These are phyloP conservation scores for Emericellopsis cladophorae DNA, from an alignment of 2,329 filamentous ascomycete genomes.

Conservation along the genomic window DNA sequence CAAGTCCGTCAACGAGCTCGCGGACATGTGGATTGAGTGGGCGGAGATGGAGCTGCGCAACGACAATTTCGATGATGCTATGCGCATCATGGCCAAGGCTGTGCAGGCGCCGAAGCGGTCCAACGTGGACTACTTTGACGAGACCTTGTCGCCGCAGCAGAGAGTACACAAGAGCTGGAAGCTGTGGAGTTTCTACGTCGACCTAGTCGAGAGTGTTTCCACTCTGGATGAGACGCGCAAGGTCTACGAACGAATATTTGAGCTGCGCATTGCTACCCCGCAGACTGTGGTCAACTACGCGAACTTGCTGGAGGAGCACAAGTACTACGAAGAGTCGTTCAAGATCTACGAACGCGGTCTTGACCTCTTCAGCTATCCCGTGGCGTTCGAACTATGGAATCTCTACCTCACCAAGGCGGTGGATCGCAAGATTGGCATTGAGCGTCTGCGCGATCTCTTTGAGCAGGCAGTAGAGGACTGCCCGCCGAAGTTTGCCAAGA, in stretches of 20 bases:
- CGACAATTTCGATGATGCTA: conserved; percentile 89
- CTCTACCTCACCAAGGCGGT: conserved; percentile 95
- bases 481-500: conserved; percentile 90
- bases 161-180: conserved; percentile 99
- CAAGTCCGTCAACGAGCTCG: conserved; percentile 92
- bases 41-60: conserved; percentile 94
- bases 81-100: conserved; percentile 93
- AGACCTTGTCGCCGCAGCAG: conserved; percentile 85
- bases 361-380: conserved; percentile 96
- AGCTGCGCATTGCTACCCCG: conserved; percentile 92
- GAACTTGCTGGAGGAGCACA: conserved; percentile 84
- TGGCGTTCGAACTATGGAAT: conserved; percentile 98
- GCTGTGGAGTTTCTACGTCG: conserved; percentile 97
- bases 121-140: conserved; percentile 99
- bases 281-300: conserved; percentile 98
- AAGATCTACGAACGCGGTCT: conserved; percentile 93
- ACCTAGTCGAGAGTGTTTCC: conserved; percentile 88
- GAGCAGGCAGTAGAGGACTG: conserved; percentile 94
- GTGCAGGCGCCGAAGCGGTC: conserved; percentile 94
- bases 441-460: conserved; percentile 85
- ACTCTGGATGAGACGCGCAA: conserved; percentile 85
- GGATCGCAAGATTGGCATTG: conserved; percentile 89
- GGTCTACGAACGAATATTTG: conserved; percentile 95
- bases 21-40: conserved; percentile 99
- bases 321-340: conserved; percentile 95